phyloP scores from a whole-genome alignment of 2,329 filamentous ascomycete genomes.

The Chalaropsis ovoidea region DNA sequence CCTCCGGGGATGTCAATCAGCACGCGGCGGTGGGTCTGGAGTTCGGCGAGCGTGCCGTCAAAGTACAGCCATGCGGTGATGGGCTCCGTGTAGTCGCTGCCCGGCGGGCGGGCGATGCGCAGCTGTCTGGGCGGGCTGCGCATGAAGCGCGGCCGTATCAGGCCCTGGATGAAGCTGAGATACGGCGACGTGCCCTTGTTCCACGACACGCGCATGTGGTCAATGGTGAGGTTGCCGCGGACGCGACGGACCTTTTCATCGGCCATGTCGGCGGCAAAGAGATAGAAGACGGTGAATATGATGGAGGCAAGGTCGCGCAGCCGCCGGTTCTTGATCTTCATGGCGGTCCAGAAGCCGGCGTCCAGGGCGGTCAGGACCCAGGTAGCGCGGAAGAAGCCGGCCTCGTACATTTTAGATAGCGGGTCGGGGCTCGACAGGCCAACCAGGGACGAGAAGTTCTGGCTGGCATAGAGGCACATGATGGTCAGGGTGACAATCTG shows the following conservation, averaged over 20 bases:
- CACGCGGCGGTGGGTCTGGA: conserved; percentile 65
- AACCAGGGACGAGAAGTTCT: conserved; percentile 88
- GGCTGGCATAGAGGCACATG: conserved; percentile 79
- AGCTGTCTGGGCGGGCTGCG: conserved; percentile 72
- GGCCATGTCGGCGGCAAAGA: conserved; percentile 84
- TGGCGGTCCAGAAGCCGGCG: conserved; percentile 96
- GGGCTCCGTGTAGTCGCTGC: conserved; percentile 73
- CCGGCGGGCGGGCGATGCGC: conserved; percentile 67
- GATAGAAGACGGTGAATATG: conserved; percentile 78
- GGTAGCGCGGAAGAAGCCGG: conserved; percentile 88
- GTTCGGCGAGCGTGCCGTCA: conserved; percentile 69
- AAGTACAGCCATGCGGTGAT: conserved; percentile 88
- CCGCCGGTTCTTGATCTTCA: conserved; percentile 74
- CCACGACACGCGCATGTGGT: conserved; percentile 88
- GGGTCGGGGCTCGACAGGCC: conserved; percentile 89
- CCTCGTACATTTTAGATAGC: conserved; percentile 83
- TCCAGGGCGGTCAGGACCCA: conserved; percentile 94
- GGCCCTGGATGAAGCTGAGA: conserved; percentile 57
- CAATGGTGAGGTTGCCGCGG: conserved; percentile 72
- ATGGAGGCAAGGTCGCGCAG: conserved; percentile 73
- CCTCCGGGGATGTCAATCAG: conserved; percentile 87
- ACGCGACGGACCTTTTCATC: conserved; percentile 96
- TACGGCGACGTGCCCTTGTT: conserved; percentile 90
- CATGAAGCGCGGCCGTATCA: conserved; percentile 70
- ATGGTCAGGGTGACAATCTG: conserved; percentile 80